Conservation (phyloP, 73 alveolate species). For the Paramecium octaurelia region DNA sequence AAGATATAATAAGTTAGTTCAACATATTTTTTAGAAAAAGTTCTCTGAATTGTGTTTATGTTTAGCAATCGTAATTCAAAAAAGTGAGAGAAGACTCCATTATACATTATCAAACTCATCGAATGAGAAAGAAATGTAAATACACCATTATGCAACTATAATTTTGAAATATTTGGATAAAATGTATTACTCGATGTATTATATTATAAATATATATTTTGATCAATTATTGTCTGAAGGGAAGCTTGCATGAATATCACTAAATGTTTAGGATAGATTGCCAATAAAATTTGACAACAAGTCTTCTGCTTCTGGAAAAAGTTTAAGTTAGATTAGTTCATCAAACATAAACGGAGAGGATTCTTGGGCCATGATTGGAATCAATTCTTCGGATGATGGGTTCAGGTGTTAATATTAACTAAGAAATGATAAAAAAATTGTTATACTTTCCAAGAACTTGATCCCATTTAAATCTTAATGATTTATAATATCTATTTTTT, state of each 20-base stretch:
- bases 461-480: neutral
- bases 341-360: neutral
- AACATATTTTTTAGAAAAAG: neutral
- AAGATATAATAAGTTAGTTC: neutral
- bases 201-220: neutral
- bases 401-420: neutral
- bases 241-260: neutral
- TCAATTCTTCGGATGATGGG: neutral
- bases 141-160: neutral
- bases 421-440: neutral
- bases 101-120: neutral
- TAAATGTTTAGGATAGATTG: neutral
- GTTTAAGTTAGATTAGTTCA: neutral
- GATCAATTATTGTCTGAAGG: neutral
- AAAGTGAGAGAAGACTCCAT: neutral
- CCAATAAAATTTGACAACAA: neutral
- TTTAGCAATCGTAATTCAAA: neutral
- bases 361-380: neutral
- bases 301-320: neutral
- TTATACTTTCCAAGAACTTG: neutral
- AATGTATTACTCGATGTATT: neutral
- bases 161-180: neutral
- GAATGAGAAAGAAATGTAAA: neutral
- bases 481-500: conserved; percentile 8
- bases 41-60: neutral